Conservation (phyloP, 108 stramenopile species). For the Halocafeteria seosinensis region DNA sequence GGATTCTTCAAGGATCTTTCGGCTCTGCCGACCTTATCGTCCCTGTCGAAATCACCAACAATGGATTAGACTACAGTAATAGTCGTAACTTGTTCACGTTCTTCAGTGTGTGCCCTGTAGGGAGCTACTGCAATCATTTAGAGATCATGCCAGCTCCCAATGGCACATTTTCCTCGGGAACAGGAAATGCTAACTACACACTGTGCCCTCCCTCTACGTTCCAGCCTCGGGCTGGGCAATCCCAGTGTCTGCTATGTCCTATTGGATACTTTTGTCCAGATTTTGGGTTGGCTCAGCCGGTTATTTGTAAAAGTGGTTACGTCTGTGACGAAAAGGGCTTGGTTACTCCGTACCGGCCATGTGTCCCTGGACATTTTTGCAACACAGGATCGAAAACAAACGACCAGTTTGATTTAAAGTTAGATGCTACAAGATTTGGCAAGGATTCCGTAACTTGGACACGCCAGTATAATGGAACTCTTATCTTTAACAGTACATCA, state of each 20-base stretch:
- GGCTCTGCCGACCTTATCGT: slow-evolving; percentile 8
- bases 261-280: slow-evolving; percentile 54
- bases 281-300: slow-evolving; percentile 35
- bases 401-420: no score
- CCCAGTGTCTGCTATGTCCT: slow-evolving; percentile 43
- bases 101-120: not conserved
- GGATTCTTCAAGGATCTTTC: not conserved
- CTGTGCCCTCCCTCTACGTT: slow-evolving; percentile 51
- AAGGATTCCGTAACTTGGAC: no score
- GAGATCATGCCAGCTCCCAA: slow-evolving; percentile 24
- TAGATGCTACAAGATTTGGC: no score
- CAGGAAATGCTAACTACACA: slow-evolving; percentile 41
- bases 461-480: no score
- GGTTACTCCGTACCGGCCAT: no score
- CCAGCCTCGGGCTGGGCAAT: slow-evolving; percentile 40
- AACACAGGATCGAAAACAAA: not conserved
- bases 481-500: no score
- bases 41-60: slow-evolving; percentile 32
- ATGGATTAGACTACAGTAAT: slow-evolving; percentile 31
- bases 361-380: not conserved
- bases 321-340: slow-evolving; percentile 47
- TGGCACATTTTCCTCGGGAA: slow-evolving; percentile 21
- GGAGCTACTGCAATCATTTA: not conserved
- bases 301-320: slow-evolving; percentile 44
- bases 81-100: not conserved